Evolutionary conservation across 2,329 filamentous ascomycete species (phyloP).

Genomic region (Gnomoniopsis smithogilvyi): DNA sequence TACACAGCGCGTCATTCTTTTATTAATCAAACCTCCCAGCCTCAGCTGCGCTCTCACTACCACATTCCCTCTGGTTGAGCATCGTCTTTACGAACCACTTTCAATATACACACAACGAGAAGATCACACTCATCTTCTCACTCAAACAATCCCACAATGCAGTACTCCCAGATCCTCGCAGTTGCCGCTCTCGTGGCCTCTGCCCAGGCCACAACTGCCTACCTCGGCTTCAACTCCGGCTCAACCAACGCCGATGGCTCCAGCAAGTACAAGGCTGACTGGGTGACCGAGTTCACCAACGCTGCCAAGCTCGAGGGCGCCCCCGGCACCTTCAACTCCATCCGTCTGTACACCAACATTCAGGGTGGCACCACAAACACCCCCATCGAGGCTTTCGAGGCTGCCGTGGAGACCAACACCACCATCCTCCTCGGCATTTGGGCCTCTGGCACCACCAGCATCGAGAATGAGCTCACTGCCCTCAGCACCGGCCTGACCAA

Average conservation of each 20-base stretch:
- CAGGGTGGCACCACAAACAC: slow-evolving; percentile 64
- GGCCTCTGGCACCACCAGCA: slow-evolving; percentile 64
- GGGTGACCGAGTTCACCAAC: slow-evolving; percentile 66
- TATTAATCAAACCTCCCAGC: too few species aligned
- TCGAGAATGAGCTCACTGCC: slow-evolving; percentile 72
- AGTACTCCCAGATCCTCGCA: slow-evolving; percentile 10
- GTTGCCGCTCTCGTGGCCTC: slow-evolving; percentile 10
- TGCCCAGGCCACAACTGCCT: slow-evolving; percentile 26
- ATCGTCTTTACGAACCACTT: too few species aligned
- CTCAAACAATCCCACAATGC: neutral
- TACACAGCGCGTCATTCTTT: too few species aligned
- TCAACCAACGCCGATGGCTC: slow-evolving; percentile 57
- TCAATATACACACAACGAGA: too few species aligned
- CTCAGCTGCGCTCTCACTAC: too few species aligned
- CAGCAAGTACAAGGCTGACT: slow-evolving; percentile 60
- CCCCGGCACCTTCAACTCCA: slow-evolving; percentile 60
- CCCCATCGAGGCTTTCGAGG: slow-evolving; percentile 71
- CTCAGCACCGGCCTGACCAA: slow-evolving; percentile 65
- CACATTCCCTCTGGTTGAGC: too few species aligned
- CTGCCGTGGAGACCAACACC: slow-evolving; percentile 78
- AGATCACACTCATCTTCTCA: neutral
- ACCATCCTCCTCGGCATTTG: slow-evolving; percentile 79
- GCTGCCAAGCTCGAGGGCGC: slow-evolving; percentile 63
- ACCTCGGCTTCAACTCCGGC: slow-evolving; percentile 73
- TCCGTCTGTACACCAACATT: slow-evolving; percentile 73